Percentiles rank a stretch among this genome's conserved stretches.
Conservation (phyloP, 495 filamentous ascomycete genomes). For the Jackrogersella minutella region DNA sequence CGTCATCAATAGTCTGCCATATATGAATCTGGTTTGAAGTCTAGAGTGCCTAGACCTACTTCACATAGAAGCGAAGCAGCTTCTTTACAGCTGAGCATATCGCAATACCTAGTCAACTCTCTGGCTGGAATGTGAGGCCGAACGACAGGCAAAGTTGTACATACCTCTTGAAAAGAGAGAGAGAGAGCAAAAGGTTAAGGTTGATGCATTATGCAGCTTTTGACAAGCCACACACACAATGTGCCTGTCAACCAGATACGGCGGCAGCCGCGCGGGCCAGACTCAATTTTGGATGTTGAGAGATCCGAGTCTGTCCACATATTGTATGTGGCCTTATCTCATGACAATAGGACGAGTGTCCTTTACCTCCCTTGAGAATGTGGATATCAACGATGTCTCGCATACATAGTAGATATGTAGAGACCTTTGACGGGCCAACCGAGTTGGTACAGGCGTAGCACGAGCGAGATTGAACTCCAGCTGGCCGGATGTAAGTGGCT, state of each 20-base stretch:
- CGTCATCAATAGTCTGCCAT: not conserved
- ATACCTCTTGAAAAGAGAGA: not conserved
- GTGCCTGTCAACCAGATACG: not conserved
- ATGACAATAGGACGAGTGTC: not conserved
- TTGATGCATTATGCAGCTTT: not conserved
- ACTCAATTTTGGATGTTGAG: slow-evolving; percentile 6
- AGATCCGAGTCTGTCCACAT: slow-evolving; percentile 2
- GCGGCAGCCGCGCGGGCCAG: slow-evolving; percentile 1
- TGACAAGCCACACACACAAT: not conserved
- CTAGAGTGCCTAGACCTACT: not conserved
- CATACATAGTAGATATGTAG: slow-evolving; percentile 2
- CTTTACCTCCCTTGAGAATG: slow-evolving; percentile 15
- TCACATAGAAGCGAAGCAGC: not conserved
- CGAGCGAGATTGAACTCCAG: slow-evolving; percentile 14
- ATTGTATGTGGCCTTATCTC: not conserved
- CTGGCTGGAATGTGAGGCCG: not conserved
- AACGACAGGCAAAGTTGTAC: not conserved
- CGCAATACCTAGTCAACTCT: not conserved
- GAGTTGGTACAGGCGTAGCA: slow-evolving; percentile 14
- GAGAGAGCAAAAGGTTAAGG: not conserved
- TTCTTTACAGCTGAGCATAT: not conserved
- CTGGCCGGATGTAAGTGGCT: slow-evolving; percentile 27
- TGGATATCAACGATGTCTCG: slow-evolving; percentile 10
- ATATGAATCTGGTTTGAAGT: not conserved
- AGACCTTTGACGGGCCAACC: not conserved